phyloP scores from a whole-genome alignment of 78 protist genomes.

The Dictyostelium firmibasis region DNA sequence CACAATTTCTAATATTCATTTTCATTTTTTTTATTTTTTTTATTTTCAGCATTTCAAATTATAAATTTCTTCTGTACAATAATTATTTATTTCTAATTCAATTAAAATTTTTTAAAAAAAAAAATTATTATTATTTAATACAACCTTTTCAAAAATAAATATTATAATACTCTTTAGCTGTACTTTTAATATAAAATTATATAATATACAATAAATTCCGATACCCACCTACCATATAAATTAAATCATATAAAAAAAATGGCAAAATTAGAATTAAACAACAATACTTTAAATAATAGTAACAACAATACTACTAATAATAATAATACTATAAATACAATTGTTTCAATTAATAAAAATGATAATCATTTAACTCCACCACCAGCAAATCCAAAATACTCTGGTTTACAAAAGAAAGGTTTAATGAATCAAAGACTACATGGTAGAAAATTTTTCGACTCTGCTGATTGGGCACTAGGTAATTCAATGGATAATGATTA shows the following conservation, averaged over 20 bases:
- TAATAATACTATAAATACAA: background rate
- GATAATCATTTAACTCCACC: background rate
- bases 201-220: background rate
- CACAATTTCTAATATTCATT: background rate
- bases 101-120: background rate
- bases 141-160: background rate
- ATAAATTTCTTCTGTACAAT: background rate
- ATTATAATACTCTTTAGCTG: background rate
- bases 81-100: background rate
- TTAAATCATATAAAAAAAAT: background rate
- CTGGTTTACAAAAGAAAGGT: slow-evolving; percentile 19
- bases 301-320: background rate
- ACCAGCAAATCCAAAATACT: background rate
- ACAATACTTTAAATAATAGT: background rate
- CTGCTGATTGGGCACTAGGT: slow-evolving; percentile 55
- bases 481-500: background rate
- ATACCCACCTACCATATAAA: background rate
- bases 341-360: background rate
- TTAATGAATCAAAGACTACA: slow-evolving; percentile 23
- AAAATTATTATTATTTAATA: background rate
- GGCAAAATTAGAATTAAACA: no score
- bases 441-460: slow-evolving; percentile 30
- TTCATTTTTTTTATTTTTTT: background rate
- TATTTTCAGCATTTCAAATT: background rate
- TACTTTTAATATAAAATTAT: background rate